Evolutionary conservation across 768 basidiomycete species (phyloP), one percentile per base, ranked within the genome.

Genomic region (Leccinellum albellum): DNA sequence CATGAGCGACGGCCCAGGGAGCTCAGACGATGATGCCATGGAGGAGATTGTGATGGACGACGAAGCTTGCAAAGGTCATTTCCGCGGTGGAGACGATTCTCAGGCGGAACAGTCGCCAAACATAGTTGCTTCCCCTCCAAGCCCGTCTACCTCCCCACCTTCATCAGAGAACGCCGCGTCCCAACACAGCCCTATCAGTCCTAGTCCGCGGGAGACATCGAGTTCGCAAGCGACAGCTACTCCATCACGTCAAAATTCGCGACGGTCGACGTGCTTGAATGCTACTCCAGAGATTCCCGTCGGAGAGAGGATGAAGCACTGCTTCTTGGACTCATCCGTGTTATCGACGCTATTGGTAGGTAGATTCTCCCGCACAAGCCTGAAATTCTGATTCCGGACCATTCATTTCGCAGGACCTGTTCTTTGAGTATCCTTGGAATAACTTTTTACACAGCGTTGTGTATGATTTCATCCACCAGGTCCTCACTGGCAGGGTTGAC

Each of bases 371-470:
- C 33, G 8, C 17, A 37, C 35, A n/a, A 12, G 17, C 31, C 51
- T 37, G n/a, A n/a, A n/a, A n/a, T 40, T 51, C 44, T 54, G 21
- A 26, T 55, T 28, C 35, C 17, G 7, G 26, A 59, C 31, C 24
- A n/a, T 37, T 32, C 20, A 6, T 35, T 26, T 28, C 3, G 14
- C 26, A 96, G 94, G 91, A 95, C 64, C 79, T 98, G 35, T 98
- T 98, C 78, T 98, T 98, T 69, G 87, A 89, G 58, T 97, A 88
- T 66, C 94, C 95, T 1, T 93, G 91, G 88, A 98, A 99, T 74
- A 98, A 98, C 69, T 98, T 98, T 71, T 75, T 98, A 29, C 97
- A 99, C 70, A 94, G 91, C 65, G 88, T 94, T 29, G 93, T 97
- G 17, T 98, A 98, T 68, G 97, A 99, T 70, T 77, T 97, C 56